Evolutionary conservation across 2,329 filamentous ascomycete genomes (phyloP), one percentile per base, ranked within the genome.

Genomic region (Tetracladium maxilliforme): DNA sequence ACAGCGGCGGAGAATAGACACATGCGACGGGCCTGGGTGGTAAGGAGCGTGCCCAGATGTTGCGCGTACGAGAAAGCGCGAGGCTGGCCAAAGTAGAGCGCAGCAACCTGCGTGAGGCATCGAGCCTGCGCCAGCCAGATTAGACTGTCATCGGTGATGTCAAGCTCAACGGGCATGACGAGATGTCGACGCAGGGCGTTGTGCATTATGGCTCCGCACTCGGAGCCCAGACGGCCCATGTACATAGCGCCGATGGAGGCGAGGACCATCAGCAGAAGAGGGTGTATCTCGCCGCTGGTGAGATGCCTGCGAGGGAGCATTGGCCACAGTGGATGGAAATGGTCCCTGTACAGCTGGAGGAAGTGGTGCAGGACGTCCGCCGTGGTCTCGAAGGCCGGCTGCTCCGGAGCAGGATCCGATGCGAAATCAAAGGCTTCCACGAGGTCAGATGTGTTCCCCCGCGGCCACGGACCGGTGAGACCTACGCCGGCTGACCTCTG

Each of bases 161-260:
- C 10, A 10, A 22, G 8, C 7, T 12, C 6, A 11, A 18, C 10
- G 11, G 25, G 13, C 15, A 15, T 15, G 5, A 23, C 10, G 6
- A 27, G 17, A 10, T 16, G 10, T 10, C 9, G 5, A 12, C 25
- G 25, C n/a, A 27, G 5, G 18, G n/a, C 13, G 10, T 14, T 15
- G 20, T 27, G 25, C 18, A 27, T 27, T 19, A 21, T 15, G 11
- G 16, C 9, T 6, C 25, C 25, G 16, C 14, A 22, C 16, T 23
- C n/a, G 20, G 10, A 9, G 11, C 15, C 16, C 15, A 6, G n/a
- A 6, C 17, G 6, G 8, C 15, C 25, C 6, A 5, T 11, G 15
- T 27, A 27, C 25, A 27, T 27, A 13, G 25, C 25, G 6, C 25
- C 25, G 16, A 27, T 27, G 10, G 25, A 27, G 11, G 18, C 15